These are phyloP conservation scores for Cyclotella choctawhatcheeana DNA, from an alignment of 108 stramenopile species.

Conservation along the genomic window DNA sequence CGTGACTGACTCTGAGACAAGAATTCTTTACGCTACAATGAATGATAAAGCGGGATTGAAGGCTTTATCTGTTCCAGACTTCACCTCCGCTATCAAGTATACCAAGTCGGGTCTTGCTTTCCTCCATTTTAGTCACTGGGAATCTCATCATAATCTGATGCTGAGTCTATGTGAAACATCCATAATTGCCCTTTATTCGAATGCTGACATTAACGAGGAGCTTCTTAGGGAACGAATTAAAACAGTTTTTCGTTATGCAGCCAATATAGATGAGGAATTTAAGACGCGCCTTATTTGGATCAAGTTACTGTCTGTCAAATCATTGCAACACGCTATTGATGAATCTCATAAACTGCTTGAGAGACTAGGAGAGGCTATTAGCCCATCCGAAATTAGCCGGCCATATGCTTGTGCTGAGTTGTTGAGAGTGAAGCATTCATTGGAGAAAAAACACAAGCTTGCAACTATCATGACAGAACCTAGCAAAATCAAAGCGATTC, in stretches of 20 bases:
- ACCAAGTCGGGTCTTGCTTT: conserved; percentile 22
- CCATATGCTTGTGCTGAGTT: conserved; percentile 16
- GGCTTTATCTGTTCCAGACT: conserved; percentile 17
- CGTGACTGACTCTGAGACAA: background rate
- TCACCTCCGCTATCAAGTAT: conserved; percentile 23
- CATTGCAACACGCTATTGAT: conserved; percentile 19
- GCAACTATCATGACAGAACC: conserved; percentile 13
- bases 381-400: conserved; percentile 15
- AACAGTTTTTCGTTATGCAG: conserved; percentile 19
- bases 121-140: conserved; percentile 21
- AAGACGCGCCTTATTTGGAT: conserved; percentile 27
- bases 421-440: conserved; percentile 2
- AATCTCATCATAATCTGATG: conserved; percentile 24
- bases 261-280: conserved; percentile 28
- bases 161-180: background rate
- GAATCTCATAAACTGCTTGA: conserved; percentile 16
- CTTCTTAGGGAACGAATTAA: conserved; percentile 13
- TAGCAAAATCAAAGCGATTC: conserved; percentile 28
- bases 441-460: conserved; percentile 13
- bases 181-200: conserved; percentile 15
- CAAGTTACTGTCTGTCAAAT: background rate
- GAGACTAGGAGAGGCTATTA: conserved; percentile 27
- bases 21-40: background rate
- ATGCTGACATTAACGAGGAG: background rate
- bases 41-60: conserved; percentile 3